These are phyloP conservation scores for Cucurbitaria berberidis DNA, from an alignment of 2,329 filamentous ascomycete species.

Conservation along the genomic window DNA sequence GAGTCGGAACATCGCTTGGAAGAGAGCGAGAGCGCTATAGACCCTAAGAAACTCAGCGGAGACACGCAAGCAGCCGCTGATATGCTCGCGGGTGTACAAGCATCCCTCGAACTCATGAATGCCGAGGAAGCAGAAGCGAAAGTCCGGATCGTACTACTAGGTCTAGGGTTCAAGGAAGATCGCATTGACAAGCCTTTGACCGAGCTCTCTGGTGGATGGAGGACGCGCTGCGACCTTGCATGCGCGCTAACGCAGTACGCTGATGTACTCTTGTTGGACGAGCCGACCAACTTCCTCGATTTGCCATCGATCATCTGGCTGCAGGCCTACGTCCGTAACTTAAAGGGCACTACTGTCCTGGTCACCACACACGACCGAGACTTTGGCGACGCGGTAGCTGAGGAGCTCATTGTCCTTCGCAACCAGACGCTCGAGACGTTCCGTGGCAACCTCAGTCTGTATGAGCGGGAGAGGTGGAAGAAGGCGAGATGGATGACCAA, in stretches of 20 bases:
- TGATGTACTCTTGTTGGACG: slow-evolving; percentile 81
- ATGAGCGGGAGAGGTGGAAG: slow-evolving; percentile 71
- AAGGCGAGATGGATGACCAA: slow-evolving; percentile 71
- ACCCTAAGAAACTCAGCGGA: slow-evolving; percentile 61
- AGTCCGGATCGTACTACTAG: slow-evolving; percentile 66
- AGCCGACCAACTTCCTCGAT: slow-evolving; percentile 87
- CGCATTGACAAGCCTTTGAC: slow-evolving; percentile 65
- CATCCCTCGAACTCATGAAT: slow-evolving; percentile 67
- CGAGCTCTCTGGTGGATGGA: slow-evolving; percentile 72
- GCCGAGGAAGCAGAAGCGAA: slow-evolving; percentile 68
- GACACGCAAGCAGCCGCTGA: slow-evolving; percentile 75
- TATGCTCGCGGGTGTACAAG: slow-evolving; percentile 71
- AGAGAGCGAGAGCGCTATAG: slow-evolving; percentile 63
- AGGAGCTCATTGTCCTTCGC: slow-evolving; percentile 76
- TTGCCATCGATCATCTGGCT: slow-evolving; percentile 85
- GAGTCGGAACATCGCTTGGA: slow-evolving; percentile 59
- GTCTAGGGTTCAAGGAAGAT: slow-evolving; percentile 73
- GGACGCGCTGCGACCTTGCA: slow-evolving; percentile 52
- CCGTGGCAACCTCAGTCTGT: slow-evolving; percentile 74
- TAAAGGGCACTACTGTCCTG: slow-evolving; percentile 69
- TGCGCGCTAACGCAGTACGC: slow-evolving; percentile 71
- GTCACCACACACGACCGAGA: slow-evolving; percentile 85
- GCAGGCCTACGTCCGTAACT: slow-evolving; percentile 69
- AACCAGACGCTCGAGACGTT: slow-evolving; percentile 76
- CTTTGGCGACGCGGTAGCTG: slow-evolving; percentile 76